These are phyloP conservation scores for Dalechampia spathulata DNA, from an alignment of 441 rosid genomes.

Conservation along the genomic window DNA sequence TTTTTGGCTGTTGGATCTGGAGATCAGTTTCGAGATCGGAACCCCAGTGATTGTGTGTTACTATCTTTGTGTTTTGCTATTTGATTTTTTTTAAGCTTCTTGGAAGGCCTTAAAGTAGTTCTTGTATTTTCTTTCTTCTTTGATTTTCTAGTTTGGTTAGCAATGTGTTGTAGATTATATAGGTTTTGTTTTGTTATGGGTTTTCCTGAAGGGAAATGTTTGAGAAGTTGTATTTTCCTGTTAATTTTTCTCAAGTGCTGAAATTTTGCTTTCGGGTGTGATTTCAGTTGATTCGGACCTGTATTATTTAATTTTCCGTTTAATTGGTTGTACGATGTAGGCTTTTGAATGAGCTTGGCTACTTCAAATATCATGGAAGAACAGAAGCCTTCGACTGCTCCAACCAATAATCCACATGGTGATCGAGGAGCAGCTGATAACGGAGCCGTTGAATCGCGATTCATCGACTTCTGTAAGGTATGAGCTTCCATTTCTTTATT, in stretches of 20 bases:
- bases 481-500: not conserved
- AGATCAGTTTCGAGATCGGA: slow-evolving; percentile 9
- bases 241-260: too few relatives aligned
- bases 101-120: not conserved
- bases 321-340: slow-evolving; percentile 5
- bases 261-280: too few relatives aligned
- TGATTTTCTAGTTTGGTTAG: too few relatives aligned
- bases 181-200: too few relatives aligned
- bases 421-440: slow-evolving; percentile 18
- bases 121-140: too few relatives aligned
- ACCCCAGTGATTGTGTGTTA: not conserved
- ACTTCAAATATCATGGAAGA: slow-evolving; percentile 31
- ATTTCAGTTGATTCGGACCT: not conserved
- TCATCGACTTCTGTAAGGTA: slow-evolving; percentile 59
- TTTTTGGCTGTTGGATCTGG: slow-evolving; percentile 5
- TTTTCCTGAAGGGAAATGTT: too few relatives aligned
- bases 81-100: not conserved
- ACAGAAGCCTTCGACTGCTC: slow-evolving; percentile 42
- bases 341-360: slow-evolving; percentile 24
- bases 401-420: slow-evolving; percentile 26
- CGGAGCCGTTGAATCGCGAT: slow-evolving; percentile 34
- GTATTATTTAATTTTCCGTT: not conserved
- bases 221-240: too few relatives aligned
- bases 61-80: not conserved
- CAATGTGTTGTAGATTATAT: too few relatives aligned